Base-by-base conservation (phyloP, 257 asterid genomes). In the Thymus quinquecostatus region DNA sequence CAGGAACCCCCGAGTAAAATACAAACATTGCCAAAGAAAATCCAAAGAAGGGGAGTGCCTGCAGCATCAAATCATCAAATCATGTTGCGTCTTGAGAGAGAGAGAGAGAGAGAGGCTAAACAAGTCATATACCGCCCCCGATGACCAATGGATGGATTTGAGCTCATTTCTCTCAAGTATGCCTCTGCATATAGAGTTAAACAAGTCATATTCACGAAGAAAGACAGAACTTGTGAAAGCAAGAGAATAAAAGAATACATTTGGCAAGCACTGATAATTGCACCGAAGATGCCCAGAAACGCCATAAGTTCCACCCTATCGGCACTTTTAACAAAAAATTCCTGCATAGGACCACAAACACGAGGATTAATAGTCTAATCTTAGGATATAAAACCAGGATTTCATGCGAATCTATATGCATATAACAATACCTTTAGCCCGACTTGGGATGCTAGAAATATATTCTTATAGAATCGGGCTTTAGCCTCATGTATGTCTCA, bases 221-320 rank as follows among this genome's bases (percentile, higher is more conserved):
- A 56, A 69, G 8, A 48, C 43, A 62, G 7, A 38, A 30, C 8
- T 33, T 30, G 14, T 57, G 29, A 49, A 21, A 43, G 48, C 27
- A 33, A 10, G 76, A 32, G 75, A 60, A 53, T 33, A 53, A 33
- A 82, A 78, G 84, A 84, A 88, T 90, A 92, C 98, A 92, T 92
- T 84, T 92, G 98, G 74, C 78, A 69, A 76, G 88, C 96, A 80
- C 98, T 92, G 81, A 86, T 43, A 59, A 92, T 86, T 73, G 97
- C 98, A 68, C 98, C 98, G 84, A 90, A 92, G 12, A 86, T 55
- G 54, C 98, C 98, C 88, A 92, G 83, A 82, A 90, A 86, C 61
- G 96, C 95, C 98, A 92, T 86, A 63, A 92, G 96, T 75, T 92
- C 98, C 68, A 89, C 74, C 77, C 88, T 82, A 78, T 92, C 98